Evolutionary conservation across 2,329 filamentous ascomycete genomes (phyloP).

Genomic region (Massarina eburnea): DNA sequence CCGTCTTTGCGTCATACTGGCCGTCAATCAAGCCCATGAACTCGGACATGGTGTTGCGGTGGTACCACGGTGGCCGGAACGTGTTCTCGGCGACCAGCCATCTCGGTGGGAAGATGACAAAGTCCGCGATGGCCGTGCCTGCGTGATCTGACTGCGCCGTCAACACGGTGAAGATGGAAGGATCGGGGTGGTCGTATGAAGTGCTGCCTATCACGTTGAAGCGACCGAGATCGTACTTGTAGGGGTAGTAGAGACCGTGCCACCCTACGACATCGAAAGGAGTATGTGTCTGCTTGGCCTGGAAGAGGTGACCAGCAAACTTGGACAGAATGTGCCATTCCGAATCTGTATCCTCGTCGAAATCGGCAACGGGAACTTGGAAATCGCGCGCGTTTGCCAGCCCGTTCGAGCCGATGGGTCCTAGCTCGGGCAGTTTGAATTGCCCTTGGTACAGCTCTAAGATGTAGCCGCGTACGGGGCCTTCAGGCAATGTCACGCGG

Average conservation of each 20-base stretch:
- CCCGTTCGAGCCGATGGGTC: conserved; percentile 66
- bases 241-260: conserved; percentile 69
- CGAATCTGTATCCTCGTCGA: conserved; percentile 57
- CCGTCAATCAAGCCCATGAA: conserved; percentile 68
- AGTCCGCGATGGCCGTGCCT: conserved; percentile 64
- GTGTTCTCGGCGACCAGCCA: conserved; percentile 72
- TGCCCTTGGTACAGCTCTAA: conserved; percentile 67
- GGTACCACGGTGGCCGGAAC: conserved; percentile 73
- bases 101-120: conserved; percentile 71
- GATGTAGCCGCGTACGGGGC: conserved; percentile 65
- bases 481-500: conserved; percentile 61
- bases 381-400: conserved; percentile 69
- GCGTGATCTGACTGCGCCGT: conserved; percentile 61
- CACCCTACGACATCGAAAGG: conserved; percentile 73
- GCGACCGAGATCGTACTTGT: conserved; percentile 61
- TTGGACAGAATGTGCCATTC: conserved; percentile 64
- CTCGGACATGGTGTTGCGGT: conserved; percentile 69
- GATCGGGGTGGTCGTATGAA: conserved; percentile 66
- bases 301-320: conserved; percentile 63
- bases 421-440: conserved; percentile 67
- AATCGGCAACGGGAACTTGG: conserved; percentile 60
- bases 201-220: conserved; percentile 61
- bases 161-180: conserved; percentile 67
- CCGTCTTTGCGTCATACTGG: conserved; percentile 62
- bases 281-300: conserved; percentile 62